A percentile compares a stretch with the other conserved stretches of the same genome.
These are phyloP conservation scores for Daldinia grandis DNA, from an alignment of 495 filamentous ascomycete species.

Conservation along the genomic window DNA sequence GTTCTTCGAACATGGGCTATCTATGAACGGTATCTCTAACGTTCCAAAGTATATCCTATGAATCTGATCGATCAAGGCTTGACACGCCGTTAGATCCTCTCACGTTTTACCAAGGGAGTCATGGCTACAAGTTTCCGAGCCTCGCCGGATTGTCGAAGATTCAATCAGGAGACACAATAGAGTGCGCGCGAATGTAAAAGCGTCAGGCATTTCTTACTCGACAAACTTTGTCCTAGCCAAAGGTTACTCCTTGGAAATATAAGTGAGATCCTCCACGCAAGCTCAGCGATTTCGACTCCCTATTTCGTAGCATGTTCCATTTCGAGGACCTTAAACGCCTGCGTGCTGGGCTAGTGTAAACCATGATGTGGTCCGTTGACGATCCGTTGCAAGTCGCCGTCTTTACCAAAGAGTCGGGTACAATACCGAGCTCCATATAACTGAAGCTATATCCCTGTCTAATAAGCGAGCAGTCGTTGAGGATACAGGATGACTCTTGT, in stretches of 20 bases:
- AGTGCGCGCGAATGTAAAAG: background rate
- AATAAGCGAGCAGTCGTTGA: background rate
- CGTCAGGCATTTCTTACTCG: slow-evolving; percentile 13
- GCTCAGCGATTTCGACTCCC: slow-evolving; percentile 10
- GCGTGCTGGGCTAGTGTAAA: slow-evolving; percentile 26
- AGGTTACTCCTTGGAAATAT: slow-evolving; percentile 16
- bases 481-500: background rate
- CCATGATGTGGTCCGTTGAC: slow-evolving; percentile 26
- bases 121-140: background rate
- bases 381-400: slow-evolving; percentile 20
- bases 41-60: background rate
- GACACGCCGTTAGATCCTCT: background rate
- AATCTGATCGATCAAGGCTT: background rate
- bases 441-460: background rate
- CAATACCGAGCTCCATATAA: background rate
- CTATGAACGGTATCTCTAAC: background rate
- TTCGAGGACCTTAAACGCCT: slow-evolving; percentile 27
- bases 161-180: background rate
- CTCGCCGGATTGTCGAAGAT: slow-evolving; percentile 1
- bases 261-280: slow-evolving; percentile 17
- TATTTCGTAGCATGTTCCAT: slow-evolving; percentile 18
- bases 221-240: slow-evolving; percentile 5
- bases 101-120: background rate
- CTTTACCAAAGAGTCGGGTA: slow-evolving; percentile 16
- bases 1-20: background rate